Conservation (phyloP, 306 rosid species). For the Pyrus betulifolia region DNA sequence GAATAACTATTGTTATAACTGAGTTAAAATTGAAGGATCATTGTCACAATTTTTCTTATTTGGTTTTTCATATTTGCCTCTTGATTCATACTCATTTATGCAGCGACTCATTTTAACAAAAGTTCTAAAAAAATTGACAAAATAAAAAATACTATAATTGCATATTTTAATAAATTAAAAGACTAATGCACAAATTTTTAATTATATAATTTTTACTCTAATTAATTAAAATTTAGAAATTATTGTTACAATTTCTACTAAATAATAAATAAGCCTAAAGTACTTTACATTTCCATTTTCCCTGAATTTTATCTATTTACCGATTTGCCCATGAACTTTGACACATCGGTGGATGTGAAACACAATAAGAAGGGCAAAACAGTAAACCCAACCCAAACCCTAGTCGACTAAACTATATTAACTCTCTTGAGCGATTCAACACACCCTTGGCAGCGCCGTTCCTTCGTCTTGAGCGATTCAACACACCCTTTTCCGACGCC, state of each 20-base stretch:
- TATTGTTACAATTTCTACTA: too few species aligned
- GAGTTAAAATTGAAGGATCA: accelerated
- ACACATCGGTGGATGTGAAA: not conserved
- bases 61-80: accelerated
- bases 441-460: not conserved
- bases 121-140: accelerated
- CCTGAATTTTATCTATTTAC: too few species aligned
- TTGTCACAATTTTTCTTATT: too few species aligned
- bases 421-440: not conserved
- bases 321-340: not conserved
- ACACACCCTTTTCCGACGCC: not conserved
- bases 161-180: accelerated
- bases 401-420: not conserved
- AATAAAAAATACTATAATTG: accelerated
- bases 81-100: accelerated
- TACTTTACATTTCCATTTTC: too few species aligned
- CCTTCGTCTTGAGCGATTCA: not conserved
- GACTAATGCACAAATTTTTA: accelerated
- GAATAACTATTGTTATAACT: accelerated
- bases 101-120: accelerated
- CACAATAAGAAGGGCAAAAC: not conserved
- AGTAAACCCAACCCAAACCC: not conserved
- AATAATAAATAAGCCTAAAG: too few species aligned
- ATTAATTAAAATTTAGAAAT: too few species aligned
- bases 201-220: accelerated